Percentiles rank a stretch among this genome's conserved stretches.
These are phyloP conservation scores for Suillus fuscotomentosus DNA, from an alignment of 768 basidiomycete genomes.

Conservation along the genomic window DNA sequence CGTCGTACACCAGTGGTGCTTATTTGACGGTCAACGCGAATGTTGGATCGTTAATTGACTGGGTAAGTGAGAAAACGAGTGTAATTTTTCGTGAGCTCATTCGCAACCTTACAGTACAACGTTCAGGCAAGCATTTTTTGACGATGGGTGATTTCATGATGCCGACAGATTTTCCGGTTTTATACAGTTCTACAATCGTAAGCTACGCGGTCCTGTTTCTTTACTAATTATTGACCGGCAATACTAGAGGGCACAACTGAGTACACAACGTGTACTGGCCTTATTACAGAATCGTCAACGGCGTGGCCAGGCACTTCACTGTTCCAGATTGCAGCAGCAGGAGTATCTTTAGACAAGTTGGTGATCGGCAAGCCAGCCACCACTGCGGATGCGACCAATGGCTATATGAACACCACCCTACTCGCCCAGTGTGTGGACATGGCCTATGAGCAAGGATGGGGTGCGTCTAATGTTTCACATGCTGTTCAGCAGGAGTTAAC, in stretches of 20 bases:
- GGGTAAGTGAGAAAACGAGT: constrained; percentile 25
- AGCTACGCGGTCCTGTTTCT: constrained; percentile 8
- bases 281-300: constrained; percentile 39
- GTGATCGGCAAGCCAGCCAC: constrained; percentile 75
- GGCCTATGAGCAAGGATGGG: constrained; percentile 65
- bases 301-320: constrained; percentile 43
- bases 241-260: constrained; percentile 34
- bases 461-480: constrained; percentile 35
- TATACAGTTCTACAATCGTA: constrained; percentile 42
- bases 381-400: constrained; percentile 50
- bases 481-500: neutral
- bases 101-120: constrained; percentile 12
- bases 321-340: constrained; percentile 50
- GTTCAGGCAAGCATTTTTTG: constrained; percentile 9
- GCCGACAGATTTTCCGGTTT: neutral
- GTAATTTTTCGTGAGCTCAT: neutral
- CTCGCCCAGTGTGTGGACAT: constrained; percentile 60
- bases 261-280: constrained; percentile 37
- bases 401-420: constrained; percentile 52
- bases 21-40: constrained; percentile 37
- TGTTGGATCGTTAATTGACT: constrained; percentile 45
- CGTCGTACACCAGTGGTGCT: constrained; percentile 34
- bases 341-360: constrained; percentile 60
- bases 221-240: neutral
- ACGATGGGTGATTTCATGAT: neutral